Evolutionary conservation across 1,139 yeast species (phyloP).

Genomic region (Blastobotrys persicus): DNA sequence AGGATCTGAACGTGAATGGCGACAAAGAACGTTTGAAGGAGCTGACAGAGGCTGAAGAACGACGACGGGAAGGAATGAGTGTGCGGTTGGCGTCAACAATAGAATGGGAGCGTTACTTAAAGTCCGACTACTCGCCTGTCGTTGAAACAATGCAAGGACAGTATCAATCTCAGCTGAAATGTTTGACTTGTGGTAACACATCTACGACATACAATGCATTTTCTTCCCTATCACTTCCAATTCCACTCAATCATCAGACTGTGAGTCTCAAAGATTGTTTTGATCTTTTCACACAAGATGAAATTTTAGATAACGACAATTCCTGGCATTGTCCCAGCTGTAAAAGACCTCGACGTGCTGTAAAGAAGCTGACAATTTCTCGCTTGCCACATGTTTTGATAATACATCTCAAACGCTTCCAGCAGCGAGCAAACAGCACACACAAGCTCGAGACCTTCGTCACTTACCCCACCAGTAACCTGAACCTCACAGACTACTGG

Average conservation of each 20-base stretch:
- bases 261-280: conserved; percentile 63
- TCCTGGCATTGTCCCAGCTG: conserved; percentile 91
- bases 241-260: conserved; percentile 45
- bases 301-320: conserved; percentile 73
- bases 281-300: conserved; percentile 63
- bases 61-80: conserved; percentile 68
- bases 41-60: conserved; percentile 73
- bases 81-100: conserved; percentile 83
- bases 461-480: conserved; percentile 52
- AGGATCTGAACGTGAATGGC: conserved; percentile 76
- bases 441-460: conserved; percentile 62
- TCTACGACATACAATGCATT: conserved; percentile 88
- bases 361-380: conserved; percentile 66
- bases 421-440: conserved; percentile 36
- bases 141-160: conserved; percentile 92
- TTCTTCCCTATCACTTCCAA: conserved; percentile 71
- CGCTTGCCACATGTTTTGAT: conserved; percentile 71
- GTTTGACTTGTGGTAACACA: conserved; percentile 71
- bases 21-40: conserved; percentile 52
- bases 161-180: conserved; percentile 73
- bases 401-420: conserved; percentile 76
- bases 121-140: conserved; percentile 78
- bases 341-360: conserved; percentile 60
- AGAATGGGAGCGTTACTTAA: conserved; percentile 91
- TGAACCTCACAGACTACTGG: conserved; percentile 80